Percentiles rank a stretch among this genome's conserved stretches.
phyloP scores from a whole-genome alignment of 257 asterid species.

The Przewalskia tangutica region DNA sequence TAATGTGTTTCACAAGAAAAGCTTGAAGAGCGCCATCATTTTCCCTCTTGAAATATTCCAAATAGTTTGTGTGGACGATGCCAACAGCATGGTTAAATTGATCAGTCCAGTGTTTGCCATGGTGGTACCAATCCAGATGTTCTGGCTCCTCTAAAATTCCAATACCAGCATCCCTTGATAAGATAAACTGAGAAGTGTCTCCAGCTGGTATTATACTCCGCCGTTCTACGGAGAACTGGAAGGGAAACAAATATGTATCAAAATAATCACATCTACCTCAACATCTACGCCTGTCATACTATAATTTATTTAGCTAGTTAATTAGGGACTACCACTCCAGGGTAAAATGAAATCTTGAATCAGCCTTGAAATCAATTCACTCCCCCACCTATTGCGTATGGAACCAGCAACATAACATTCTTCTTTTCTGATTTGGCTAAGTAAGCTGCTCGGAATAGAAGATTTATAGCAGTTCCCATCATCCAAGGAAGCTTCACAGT shows the following conservation, averaged over 20 bases:
- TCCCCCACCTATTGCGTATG: slow-evolving; percentile 88
- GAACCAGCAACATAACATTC: slow-evolving; percentile 82
- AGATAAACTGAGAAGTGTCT: slow-evolving; percentile 73
- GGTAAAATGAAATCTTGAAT: slow-evolving; percentile 91
- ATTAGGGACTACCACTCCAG: slow-evolving; percentile 63
- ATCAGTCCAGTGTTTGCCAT: slow-evolving; percentile 94
- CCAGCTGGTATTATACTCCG: slow-evolving; percentile 86
- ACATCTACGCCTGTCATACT: background rate
- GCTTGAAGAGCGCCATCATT: slow-evolving; percentile 91
- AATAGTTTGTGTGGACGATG: slow-evolving; percentile 50
- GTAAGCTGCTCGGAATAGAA: slow-evolving; percentile 88
- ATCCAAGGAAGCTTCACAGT: slow-evolving; percentile 95
- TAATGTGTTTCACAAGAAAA: slow-evolving; percentile 71
- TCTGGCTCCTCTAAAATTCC: slow-evolving; percentile 95
- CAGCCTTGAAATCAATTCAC: slow-evolving; percentile 76
- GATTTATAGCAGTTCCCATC: slow-evolving; percentile 93
- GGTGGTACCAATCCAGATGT: slow-evolving; percentile 92
- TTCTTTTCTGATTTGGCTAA: slow-evolving; percentile 69
- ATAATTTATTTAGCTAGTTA: background rate
- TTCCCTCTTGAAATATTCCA: slow-evolving; percentile 58
- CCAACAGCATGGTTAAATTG: slow-evolving; percentile 94
- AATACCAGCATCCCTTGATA: slow-evolving; percentile 83
- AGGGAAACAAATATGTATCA: background rate
- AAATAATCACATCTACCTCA: background rate
- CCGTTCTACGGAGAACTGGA: slow-evolving; percentile 66